Base-by-base conservation (phyloP, 768 basidiomycete genomes). In the Lactarius vividus region DNA sequence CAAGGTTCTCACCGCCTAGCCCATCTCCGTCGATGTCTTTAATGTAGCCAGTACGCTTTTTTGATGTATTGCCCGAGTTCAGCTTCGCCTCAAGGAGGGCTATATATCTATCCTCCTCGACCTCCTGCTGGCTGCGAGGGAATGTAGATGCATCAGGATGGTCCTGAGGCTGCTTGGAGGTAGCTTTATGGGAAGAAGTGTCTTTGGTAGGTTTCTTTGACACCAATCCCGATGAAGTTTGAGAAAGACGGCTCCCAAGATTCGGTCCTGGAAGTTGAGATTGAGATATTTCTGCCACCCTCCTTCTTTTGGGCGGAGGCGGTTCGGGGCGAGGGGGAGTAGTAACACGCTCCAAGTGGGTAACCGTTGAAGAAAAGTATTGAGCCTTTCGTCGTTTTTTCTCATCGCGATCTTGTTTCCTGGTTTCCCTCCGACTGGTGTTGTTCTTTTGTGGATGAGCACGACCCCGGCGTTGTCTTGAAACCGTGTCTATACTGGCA, bases 61-160 rank as follows among this genome's bases (percentile, higher is more conserved):
- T 74, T 18, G 73, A 73, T 1, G 63, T 73, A 64, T 82, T 78
- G 40, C 75, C 59, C 71, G 87, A 80, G 3, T 91, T 87, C 20
- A 97, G 82, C 74, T 88, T 89, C 0, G 82, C 79, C 75, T 98
- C 96, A 13, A 97, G 78, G 76, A 90, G 88, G 0, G 86, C 82
- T 53, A 98, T 97, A 73, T 96, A 93, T 0, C 83, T 82, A 72
- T 96, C 94, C 71, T 98, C 96, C 39, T 89, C 83, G 35, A 80
- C 76, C 66, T 92, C 84, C 63, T 78, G 76, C 37, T 73, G 78
- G 7, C 75, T 75, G 29, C 75, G 78, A 29, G 77, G 70, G 2
- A 62, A 57, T 0, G 44, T 46, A 35, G 69, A 61, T 0, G 60
- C 59, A 23, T 53, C 11, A 54, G 53, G 64, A 35, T 71, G 71